Evolutionary conservation across 2,329 filamentous ascomycete genomes (phyloP), one percentile per base, ranked within the genome.

Genomic region (Aspergillus phoenicis): DNA sequence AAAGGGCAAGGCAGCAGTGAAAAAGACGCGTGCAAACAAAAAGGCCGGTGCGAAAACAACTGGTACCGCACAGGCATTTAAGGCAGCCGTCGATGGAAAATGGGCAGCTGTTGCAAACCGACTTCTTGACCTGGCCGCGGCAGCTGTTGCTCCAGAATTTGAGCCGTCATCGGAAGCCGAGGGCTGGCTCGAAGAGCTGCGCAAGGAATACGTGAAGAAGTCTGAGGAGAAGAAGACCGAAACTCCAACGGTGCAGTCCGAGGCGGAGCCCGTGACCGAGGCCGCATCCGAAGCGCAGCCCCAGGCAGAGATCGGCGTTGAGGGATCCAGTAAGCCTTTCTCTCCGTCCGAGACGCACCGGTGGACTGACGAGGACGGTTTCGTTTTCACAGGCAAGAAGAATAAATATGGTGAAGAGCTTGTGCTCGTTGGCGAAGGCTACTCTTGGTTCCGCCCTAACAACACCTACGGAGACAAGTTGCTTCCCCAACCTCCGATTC

Each of bases 371-470:
- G 63, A 61, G 22, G 68, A 72, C 41, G 73, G 71, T 47, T 75
- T 71, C 70, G 60, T 61, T 43, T 65, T 73, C 43, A 73, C 73
- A 58, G 73, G 72, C 24, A 66, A 63, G 26, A 57, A 66, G 8
- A 75, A 75, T 51, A 41, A 70, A 15, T 63, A 68, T 53, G 70
- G 68, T 38, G 73, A 74, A 52, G 73, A 74, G 56, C 62, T 66
- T 26, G 61, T 73, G 20, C 22, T 68, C 7, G 66, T 73, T 15
- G 64, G 69, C 5, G 43, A 62, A 8, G 66, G 60, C 6, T 74
- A 62, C 45, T 64, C 67, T 24, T 70, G 66, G 66, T 65, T 67
- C 45, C 65, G 70, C 11, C 70, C 70, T 20, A 62, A 62, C 45
- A 70, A 72, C 47, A 72, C 70, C 2, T 72, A 73, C 55, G 66